A percentile compares a stretch with the other conserved stretches of the same genome.
phyloP scores from a whole-genome alignment of 805 yeast genomes.

The Suhomyces pyralidae region DNA sequence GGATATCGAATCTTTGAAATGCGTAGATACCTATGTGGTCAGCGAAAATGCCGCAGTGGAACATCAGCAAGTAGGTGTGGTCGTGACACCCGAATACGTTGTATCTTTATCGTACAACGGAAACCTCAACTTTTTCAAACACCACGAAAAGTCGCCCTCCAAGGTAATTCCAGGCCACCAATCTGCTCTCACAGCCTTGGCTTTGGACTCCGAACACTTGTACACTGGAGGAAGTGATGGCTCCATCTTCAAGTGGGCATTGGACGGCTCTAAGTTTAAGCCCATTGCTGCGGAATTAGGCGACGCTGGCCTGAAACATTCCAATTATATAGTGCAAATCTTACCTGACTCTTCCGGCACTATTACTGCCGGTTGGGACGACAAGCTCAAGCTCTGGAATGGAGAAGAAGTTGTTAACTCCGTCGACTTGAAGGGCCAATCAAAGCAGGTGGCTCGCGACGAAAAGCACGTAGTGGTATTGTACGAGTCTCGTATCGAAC shows the following conservation, averaged over 20 bases:
- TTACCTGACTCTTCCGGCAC: constrained; percentile 20
- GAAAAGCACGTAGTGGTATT: constrained; percentile 27
- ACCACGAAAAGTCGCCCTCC: constrained; percentile 34
- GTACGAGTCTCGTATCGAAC: constrained; percentile 28
- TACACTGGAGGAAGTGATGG: constrained; percentile 86
- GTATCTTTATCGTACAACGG: constrained; percentile 73
- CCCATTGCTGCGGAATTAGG: constrained; percentile 33
- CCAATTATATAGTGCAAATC: constrained; percentile 63
- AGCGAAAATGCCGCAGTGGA: constrained; percentile 42
- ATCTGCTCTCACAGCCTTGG: constrained; percentile 66
- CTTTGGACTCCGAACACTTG: constrained; percentile 25
- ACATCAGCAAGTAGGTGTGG: constrained; percentile 79
- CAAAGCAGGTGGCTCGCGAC: constrained; percentile 32
- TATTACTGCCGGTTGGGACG: constrained; percentile 87
- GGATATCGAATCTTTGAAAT: constrained; percentile 40
- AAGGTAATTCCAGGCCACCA: constrained; percentile 72
- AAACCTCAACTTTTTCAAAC: constrained; percentile 56
- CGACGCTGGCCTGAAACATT: constrained; percentile 45
- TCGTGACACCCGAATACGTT: constrained; percentile 55
- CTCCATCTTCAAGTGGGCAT: constrained; percentile 57
- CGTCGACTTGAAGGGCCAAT: constrained; percentile 27
- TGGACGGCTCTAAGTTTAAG: constrained; percentile 13
- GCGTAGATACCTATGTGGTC: constrained; percentile 47
- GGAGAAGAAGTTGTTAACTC: constrained; percentile 11
- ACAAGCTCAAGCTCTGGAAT: constrained; percentile 50